Conservation (phyloP, 768 basidiomycete genomes). For the Phaeolepiota aurea region DNA sequence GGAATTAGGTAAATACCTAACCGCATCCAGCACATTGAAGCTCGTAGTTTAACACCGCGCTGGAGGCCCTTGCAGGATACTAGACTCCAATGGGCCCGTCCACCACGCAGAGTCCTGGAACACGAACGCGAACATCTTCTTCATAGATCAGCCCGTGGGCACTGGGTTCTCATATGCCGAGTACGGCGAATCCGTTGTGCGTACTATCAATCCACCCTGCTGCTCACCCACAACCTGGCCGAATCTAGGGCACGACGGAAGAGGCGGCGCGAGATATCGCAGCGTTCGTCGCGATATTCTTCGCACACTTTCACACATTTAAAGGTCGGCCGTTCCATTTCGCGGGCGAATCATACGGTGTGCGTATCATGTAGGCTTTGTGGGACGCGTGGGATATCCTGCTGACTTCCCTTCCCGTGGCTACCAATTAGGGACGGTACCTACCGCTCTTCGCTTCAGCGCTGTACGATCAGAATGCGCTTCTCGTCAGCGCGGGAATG, state of each 20-base stretch:
- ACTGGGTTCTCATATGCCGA: constrained; percentile 61
- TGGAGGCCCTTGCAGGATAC: constrained; percentile 61
- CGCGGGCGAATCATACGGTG: constrained; percentile 74
- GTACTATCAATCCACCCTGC: constrained; percentile 10
- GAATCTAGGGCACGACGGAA: constrained; percentile 47
- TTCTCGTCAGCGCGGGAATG: constrained; percentile 42
- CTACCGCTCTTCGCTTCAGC: constrained; percentile 70
- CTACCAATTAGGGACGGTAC: constrained; percentile 46
- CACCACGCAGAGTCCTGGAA: constrained; percentile 63
- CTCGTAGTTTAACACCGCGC: constrained; percentile 5
- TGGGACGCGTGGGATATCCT: too few relatives aligned
- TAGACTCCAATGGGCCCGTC: constrained; percentile 37
- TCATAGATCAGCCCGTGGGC: constrained; percentile 55
- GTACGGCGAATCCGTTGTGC: constrained; percentile 50
- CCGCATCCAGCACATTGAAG: constrained; percentile 20
- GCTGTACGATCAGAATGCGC: constrained; percentile 64
- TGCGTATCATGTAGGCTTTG: constrained; percentile 19
- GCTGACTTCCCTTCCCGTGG: too few relatives aligned
- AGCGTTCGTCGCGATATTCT: constrained; percentile 65
- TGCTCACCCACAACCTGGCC: not conserved
- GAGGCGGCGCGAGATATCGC: constrained; percentile 67
- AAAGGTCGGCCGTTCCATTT: constrained; percentile 60
- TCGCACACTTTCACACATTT: constrained; percentile 65
- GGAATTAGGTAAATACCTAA: constrained; percentile 49
- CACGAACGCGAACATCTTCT: constrained; percentile 54